Conservation (phyloP, 345 rosid species). For the Citrus maxima region DNA sequence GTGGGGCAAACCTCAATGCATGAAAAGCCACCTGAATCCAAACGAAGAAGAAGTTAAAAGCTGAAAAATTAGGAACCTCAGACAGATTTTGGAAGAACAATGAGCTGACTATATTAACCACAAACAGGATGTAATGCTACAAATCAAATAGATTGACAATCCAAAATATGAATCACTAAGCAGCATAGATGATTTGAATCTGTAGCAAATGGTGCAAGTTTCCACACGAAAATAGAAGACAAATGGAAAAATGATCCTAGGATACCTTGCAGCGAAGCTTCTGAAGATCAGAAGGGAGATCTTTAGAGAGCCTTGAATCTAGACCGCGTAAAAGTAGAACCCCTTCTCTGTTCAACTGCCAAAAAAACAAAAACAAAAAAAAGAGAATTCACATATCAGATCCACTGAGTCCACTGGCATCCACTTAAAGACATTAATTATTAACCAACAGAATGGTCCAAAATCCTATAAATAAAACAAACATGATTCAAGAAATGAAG, state of each 20-base stretch:
- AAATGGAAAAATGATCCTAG: background rate
- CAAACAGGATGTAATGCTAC: background rate
- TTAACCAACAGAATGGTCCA: background rate
- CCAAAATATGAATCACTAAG: background rate
- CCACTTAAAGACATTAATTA: background rate
- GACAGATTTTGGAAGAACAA: background rate
- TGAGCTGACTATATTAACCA: background rate
- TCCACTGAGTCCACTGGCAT: background rate
- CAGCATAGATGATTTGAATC: background rate
- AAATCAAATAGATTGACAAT: background rate
- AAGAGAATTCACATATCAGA: background rate
- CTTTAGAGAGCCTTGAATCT: constrained; percentile 93
- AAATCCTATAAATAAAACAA: background rate
- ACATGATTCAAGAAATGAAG: background rate
- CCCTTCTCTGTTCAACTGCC: constrained; percentile 84
- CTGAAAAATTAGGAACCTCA: background rate
- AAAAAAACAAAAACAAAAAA: constrained; percentile 16
- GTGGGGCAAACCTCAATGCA: constrained; percentile 71
- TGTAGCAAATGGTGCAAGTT: background rate
- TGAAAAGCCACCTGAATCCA: constrained; percentile 75
- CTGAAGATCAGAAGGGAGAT: constrained; percentile 92
- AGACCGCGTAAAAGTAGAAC: constrained; percentile 84
- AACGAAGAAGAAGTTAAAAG: background rate
- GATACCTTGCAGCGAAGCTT: constrained; percentile 92
- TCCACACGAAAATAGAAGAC: background rate